Percentiles rank a stretch among this genome's conserved stretches.
phyloP scores from a whole-genome alignment of 1,284 basidiomycete species.

The Paramarasmius palmivorus region DNA sequence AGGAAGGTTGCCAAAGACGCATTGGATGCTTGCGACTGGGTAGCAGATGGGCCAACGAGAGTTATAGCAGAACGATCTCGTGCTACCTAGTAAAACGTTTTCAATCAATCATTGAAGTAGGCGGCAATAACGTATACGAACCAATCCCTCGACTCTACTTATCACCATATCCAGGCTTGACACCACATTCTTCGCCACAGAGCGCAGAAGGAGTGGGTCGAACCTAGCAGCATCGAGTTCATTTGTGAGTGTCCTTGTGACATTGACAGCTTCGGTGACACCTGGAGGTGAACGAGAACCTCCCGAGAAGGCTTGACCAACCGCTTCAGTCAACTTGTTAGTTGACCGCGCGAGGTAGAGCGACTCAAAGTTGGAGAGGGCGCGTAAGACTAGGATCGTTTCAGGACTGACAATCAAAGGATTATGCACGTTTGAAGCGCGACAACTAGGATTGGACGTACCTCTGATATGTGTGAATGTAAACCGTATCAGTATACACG shows the following conservation, averaged over 20 bases:
- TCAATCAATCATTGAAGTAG: neutral
- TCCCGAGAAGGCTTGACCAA: slow-evolving; percentile 71
- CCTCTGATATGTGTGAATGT: slow-evolving; percentile 84
- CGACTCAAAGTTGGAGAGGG: slow-evolving; percentile 80
- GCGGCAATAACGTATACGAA: slow-evolving; percentile 35
- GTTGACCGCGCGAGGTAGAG: slow-evolving; percentile 85
- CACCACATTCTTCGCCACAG: slow-evolving; percentile 74
- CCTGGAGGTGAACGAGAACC: slow-evolving; percentile 72
- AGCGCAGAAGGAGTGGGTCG: slow-evolving; percentile 83
- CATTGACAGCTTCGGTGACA: slow-evolving; percentile 71
- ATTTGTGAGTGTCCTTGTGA: slow-evolving; percentile 80
- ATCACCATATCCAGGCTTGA: slow-evolving; percentile 69
- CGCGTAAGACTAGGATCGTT: slow-evolving; percentile 83
- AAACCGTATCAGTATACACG: slow-evolving; percentile 91
- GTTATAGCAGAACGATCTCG: slow-evolving; percentile 78
- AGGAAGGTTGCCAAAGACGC: slow-evolving; percentile 76
- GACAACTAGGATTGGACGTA: slow-evolving; percentile 28
- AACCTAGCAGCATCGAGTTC: slow-evolving; percentile 93
- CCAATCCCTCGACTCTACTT: slow-evolving; percentile 64
- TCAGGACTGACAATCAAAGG: slow-evolving; percentile 64
- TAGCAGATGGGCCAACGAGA: slow-evolving; percentile 75
- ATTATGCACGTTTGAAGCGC: neutral
- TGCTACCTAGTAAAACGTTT: slow-evolving; percentile 48
- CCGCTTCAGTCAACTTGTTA: slow-evolving; percentile 77
- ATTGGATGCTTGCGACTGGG: slow-evolving; percentile 77